Evolutionary conservation across 495 filamentous ascomycete genomes (phyloP).

Genomic region (Neurospora africana): DNA sequence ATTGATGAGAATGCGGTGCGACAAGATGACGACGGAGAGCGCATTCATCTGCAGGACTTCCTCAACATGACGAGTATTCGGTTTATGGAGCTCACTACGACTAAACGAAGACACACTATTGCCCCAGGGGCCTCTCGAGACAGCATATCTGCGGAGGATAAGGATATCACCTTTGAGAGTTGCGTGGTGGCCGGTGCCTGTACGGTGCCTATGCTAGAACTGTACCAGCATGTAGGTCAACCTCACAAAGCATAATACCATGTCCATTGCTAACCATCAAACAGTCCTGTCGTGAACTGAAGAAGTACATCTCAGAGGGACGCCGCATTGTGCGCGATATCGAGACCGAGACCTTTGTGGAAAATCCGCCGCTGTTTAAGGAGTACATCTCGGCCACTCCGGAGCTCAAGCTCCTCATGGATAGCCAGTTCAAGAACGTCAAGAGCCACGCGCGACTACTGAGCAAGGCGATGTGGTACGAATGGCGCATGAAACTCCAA

Average conservation of each 20-base stretch:
- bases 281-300: slow-evolving; percentile 83
- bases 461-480: slow-evolving; percentile 94
- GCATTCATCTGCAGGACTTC: slow-evolving; percentile 84
- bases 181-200: slow-evolving; percentile 84
- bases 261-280: slow-evolving; percentile 20
- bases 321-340: slow-evolving; percentile 78
- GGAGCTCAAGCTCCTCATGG: slow-evolving; percentile 77
- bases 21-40: slow-evolving; percentile 42
- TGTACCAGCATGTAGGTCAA: slow-evolving; percentile 78
- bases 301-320: slow-evolving; percentile 88
- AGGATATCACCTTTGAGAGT: slow-evolving; percentile 51
- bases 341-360: slow-evolving; percentile 71
- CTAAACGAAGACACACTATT: slow-evolving; percentile 79
- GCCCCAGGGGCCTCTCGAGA: slow-evolving; percentile 42
- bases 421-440: slow-evolving; percentile 92
- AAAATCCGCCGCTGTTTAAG: slow-evolving; percentile 81
- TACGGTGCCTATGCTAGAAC: slow-evolving; percentile 81
- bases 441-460: slow-evolving; percentile 82
- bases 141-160: slow-evolving; percentile 31
- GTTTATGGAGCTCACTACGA: slow-evolving; percentile 91
- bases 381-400: slow-evolving; percentile 84
- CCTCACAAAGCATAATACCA: not conserved
- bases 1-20: slow-evolving; percentile 22
- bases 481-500: slow-evolving; percentile 89
- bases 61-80: slow-evolving; percentile 90